These are phyloP conservation scores for Phalaenopsis equestris DNA, from an alignment of 106 monocot genomes.

Conservation along the genomic window DNA sequence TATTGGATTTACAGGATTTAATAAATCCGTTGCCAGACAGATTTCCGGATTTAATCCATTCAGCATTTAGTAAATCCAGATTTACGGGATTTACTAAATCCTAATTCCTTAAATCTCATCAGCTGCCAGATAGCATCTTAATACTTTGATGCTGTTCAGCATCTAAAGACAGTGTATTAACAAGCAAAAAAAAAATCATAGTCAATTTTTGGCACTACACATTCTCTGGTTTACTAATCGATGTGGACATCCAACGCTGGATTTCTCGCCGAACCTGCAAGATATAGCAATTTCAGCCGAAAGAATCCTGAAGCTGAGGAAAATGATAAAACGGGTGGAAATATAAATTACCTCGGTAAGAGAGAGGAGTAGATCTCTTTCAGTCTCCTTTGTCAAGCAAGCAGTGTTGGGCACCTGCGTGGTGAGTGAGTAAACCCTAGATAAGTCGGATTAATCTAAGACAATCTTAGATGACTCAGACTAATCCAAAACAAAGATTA, in stretches of 20 bases:
- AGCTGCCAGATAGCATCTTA: not conserved
- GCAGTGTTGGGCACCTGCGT: constrained; percentile 7
- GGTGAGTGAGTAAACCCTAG: not conserved
- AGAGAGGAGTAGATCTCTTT: constrained; percentile 49
- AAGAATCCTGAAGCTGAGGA: not conserved
- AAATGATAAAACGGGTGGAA: not conserved
- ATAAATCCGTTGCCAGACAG: too few species aligned
- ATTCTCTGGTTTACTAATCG: not conserved
- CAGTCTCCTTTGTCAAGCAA: constrained; percentile 22
- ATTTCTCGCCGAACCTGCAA: constrained; percentile 10
- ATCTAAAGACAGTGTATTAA: not conserved
- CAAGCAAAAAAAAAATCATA: not conserved
- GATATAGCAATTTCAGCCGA: not conserved
- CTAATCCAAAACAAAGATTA: not conserved
- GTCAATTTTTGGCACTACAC: constrained; percentile 5
- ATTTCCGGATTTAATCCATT: too few species aligned
- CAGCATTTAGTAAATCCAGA: too few species aligned
- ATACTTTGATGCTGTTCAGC: not conserved
- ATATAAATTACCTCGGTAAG: constrained; percentile 38
- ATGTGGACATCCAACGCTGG: not conserved
- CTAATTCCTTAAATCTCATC: too few species aligned
- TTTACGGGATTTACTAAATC: too few species aligned
- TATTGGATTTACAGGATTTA: too few species aligned
- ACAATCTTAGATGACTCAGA: not conserved
- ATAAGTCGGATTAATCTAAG: not conserved